A percentile compares a stretch with the other conserved stretches of the same genome.
Conservation (phyloP, 352 stramenopile genomes). For the Phytophthora quininea region DNA sequence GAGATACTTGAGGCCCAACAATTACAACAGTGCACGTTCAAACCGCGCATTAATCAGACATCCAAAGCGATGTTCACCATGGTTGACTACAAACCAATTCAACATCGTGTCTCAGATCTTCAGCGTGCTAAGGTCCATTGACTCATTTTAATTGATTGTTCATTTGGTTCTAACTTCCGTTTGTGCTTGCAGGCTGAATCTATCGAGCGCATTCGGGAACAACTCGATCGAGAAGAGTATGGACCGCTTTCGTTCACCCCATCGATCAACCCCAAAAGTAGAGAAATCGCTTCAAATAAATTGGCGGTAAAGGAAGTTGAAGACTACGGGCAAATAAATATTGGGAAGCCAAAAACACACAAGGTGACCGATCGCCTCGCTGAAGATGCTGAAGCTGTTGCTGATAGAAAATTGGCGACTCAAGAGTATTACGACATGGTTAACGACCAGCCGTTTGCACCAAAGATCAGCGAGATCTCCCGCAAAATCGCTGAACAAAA, state of each 20-base stretch:
- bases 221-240: slow-evolving; percentile 47
- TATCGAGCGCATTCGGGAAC: slow-evolving; percentile 53
- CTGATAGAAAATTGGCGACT: slow-evolving; percentile 56
- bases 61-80: slow-evolving; percentile 47
- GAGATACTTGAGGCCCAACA: slow-evolving; percentile 52
- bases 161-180: not conserved
- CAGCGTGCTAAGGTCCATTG: slow-evolving; percentile 68
- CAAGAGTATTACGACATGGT: slow-evolving; percentile 78
- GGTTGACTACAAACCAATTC: slow-evolving; percentile 71
- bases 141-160: not conserved
- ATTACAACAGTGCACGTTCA: slow-evolving; percentile 72
- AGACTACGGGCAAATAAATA: not conserved
- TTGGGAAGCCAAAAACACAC: slow-evolving; percentile 11
- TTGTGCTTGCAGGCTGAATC: slow-evolving; percentile 36
- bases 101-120: slow-evolving; percentile 62
- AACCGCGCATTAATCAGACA: slow-evolving; percentile 60
- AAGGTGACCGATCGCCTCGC: slow-evolving; percentile 63
- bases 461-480: slow-evolving; percentile 65
- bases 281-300: slow-evolving; percentile 58
- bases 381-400: slow-evolving; percentile 50
- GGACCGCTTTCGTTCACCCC: slow-evolving; percentile 50
- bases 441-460: slow-evolving; percentile 61
- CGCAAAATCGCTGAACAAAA: slow-evolving; percentile 55
- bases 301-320: slow-evolving; percentile 36
- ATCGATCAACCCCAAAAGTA: slow-evolving; percentile 71